Percentiles rank a stretch among this genome's conserved stretches.
Evolutionary conservation across 352 stramenopile species (phyloP).

Genomic region (Sclerospora graminicola): DNA sequence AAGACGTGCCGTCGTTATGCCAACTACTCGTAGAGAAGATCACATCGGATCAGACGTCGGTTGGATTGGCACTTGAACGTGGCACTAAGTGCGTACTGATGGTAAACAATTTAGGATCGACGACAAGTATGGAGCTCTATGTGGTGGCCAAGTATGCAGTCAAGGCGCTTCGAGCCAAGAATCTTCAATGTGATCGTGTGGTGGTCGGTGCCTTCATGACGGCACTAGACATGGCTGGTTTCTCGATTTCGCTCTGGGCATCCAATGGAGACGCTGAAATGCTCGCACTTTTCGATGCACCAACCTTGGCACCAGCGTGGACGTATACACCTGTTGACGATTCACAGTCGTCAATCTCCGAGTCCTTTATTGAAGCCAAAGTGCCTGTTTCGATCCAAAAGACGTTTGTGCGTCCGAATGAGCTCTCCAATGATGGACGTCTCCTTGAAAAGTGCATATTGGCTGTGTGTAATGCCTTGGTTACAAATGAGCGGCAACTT

Average conservation of each 20-base stretch:
- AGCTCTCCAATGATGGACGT: constrained; percentile 28
- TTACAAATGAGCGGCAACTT: constrained; percentile 84
- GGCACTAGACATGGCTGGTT: constrained; percentile 94
- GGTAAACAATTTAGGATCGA: constrained; percentile 95
- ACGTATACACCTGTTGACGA: constrained; percentile 43
- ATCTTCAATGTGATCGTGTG: constrained; percentile 76
- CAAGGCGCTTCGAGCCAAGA: constrained; percentile 39
- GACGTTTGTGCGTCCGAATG: constrained; percentile 26
- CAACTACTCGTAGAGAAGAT: constrained; percentile 49
- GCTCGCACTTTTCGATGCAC: constrained; percentile 45
- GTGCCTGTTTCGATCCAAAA: constrained; percentile 15
- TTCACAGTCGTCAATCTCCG: constrained; percentile 19
- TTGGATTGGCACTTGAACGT: constrained; percentile 28
- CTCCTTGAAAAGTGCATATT: constrained; percentile 52
- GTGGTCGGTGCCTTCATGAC: constrained; percentile 95
- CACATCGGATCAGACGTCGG: constrained; percentile 20
- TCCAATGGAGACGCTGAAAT: constrained; percentile 48
- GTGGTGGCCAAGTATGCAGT: constrained; percentile 84
- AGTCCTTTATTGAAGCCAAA: constrained; percentile 24
- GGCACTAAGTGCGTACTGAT: constrained; percentile 67
- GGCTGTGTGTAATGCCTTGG: constrained; percentile 64
- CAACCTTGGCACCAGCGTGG: constrained; percentile 54
- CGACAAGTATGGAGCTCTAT: constrained; percentile 93
- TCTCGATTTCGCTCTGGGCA: constrained; percentile 86
- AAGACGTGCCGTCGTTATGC: constrained; percentile 38